Evolutionary conservation across 768 basidiomycete species (phyloP), one percentile per base, ranked within the genome.

Genomic region (Coprinellus micaceus): DNA sequence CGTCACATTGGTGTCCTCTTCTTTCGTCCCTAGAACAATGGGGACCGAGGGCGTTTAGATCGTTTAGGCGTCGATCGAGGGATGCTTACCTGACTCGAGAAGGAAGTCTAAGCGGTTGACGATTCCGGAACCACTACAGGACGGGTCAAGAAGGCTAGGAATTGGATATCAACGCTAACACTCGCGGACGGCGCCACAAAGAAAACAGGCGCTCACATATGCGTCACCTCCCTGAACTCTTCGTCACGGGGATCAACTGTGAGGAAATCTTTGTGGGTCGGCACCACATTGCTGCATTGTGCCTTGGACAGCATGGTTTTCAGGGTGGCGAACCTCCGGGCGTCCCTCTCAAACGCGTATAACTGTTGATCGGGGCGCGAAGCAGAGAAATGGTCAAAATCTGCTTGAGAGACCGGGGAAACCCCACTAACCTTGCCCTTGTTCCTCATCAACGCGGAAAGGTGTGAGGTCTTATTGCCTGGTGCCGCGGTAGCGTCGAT

Each of bases 401-500:
- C n/a, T n/a, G n/a, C n/a, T 28, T 29, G 29, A 47, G 10, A 26
- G 28, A 33, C 50, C 30, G 39, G 22, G 33, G 37, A 21, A 41
- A 52, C 12, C 15, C 30, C 44, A 26, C 76, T 58, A 52, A 93
- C 95, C 72, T 85, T 89, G 64, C 94, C 92, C 67, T 82, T 80
- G 61, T 87, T 88, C 17, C 75, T 67, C 89, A 98, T 92, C 43
- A 98, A 74, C 22, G 94, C 92, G 61, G 91, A 89, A 22, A 98
- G 71, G 70, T 96, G 93, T 7, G 94, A 89, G 1, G 97, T 98
- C 74, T 99, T 99, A 74, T 99, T 99, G 0, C 97, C 97, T 0
- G 97, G 97, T 1, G 97, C 97, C 39, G 94, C 89, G 11, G 94
- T 98, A 12, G 93, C 94, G 69, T 98, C 96, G 39, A 98, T 89